These are phyloP conservation scores for Entomortierella lignicola DNA, from an alignment of 192 early-diverging fungal species.

Conservation along the genomic window DNA sequence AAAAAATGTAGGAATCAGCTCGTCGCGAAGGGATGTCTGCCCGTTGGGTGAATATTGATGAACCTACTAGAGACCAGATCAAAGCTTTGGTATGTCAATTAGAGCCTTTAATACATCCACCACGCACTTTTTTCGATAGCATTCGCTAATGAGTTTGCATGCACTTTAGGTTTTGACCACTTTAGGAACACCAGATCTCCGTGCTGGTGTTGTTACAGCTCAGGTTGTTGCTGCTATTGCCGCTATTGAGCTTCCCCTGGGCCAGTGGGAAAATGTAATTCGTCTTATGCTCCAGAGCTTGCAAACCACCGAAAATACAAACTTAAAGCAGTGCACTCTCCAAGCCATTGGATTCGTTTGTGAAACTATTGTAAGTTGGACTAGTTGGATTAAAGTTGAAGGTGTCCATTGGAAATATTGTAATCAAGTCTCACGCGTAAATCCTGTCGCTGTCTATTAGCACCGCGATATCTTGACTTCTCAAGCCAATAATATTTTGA, in stretches of 20 bases:
- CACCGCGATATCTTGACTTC: slow-evolving; percentile 81
- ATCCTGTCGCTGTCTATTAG: slow-evolving; percentile 44
- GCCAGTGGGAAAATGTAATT: slow-evolving; percentile 92
- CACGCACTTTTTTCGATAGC: not conserved
- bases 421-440: not conserved
- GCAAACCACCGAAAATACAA: slow-evolving; percentile 69
- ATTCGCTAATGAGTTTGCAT: not conserved
- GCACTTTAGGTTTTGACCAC: slow-evolving; percentile 61
- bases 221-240: slow-evolving; percentile 94
- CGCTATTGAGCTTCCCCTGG: slow-evolving; percentile 89
- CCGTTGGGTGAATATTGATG: slow-evolving; percentile 75
- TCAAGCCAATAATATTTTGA: slow-evolving; percentile 92
- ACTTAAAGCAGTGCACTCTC: slow-evolving; percentile 83
- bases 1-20: slow-evolving; percentile 54
- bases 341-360: slow-evolving; percentile 95
- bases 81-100: slow-evolving; percentile 68
- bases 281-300: slow-evolving; percentile 82
- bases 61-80: slow-evolving; percentile 68
- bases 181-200: slow-evolving; percentile 62
- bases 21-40: slow-evolving; percentile 68
- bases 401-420: too few species aligned
- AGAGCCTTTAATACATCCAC: not conserved
- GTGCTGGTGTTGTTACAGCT: slow-evolving; percentile 75
- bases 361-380: slow-evolving; percentile 81
- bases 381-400: not conserved